Evolutionary conservation across 495 filamentous ascomycete species (phyloP).

Genomic region (Talaromyces stipitatus): DNA sequence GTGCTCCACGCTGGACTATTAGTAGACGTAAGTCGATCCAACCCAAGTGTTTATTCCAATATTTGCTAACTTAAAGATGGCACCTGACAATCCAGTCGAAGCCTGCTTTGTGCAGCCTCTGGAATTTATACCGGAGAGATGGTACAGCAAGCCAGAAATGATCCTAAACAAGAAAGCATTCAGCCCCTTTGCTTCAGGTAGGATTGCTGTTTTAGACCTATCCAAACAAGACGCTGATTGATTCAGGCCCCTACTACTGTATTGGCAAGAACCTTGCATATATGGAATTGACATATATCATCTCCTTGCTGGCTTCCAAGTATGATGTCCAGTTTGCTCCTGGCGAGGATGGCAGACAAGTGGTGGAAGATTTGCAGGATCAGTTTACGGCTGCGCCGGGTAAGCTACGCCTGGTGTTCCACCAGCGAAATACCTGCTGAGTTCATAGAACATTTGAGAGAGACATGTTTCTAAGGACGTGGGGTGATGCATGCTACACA

Average conservation of each 20-base stretch:
- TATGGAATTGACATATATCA: slow-evolving; percentile 24
- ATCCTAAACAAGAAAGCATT: slow-evolving; percentile 19
- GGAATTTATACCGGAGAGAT: slow-evolving; percentile 27
- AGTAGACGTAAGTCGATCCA: slow-evolving; percentile 10
- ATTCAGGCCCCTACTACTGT: slow-evolving; percentile 15
- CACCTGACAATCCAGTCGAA: too few species aligned
- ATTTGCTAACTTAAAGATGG: slow-evolving; percentile 1
- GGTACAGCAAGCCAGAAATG: slow-evolving; percentile 22
- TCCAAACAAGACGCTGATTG: too few species aligned
- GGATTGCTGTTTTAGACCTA: too few species aligned
- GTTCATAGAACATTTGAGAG: too few species aligned
- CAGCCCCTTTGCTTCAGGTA: slow-evolving; percentile 20
- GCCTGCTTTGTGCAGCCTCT: slow-evolving; percentile 13
- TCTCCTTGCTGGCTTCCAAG: slow-evolving; percentile 19
- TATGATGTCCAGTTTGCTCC: slow-evolving; percentile 26
- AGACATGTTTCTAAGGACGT: too few species aligned
- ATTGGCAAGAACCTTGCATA: slow-evolving; percentile 25
- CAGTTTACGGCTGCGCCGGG: slow-evolving; percentile 33
- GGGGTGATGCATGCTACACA: too few species aligned
- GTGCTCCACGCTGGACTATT: slow-evolving; percentile 13
- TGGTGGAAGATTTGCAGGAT: slow-evolving; percentile 31
- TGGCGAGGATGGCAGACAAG: slow-evolving; percentile 25
- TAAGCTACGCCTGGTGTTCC: too few species aligned
- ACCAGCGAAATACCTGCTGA: too few species aligned
- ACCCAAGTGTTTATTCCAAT: background rate